Percentiles rank a stretch among this genome's conserved stretches.
Conservation (phyloP, 202 grass and related monocot genomes). For the Elaeis oleifera region DNA sequence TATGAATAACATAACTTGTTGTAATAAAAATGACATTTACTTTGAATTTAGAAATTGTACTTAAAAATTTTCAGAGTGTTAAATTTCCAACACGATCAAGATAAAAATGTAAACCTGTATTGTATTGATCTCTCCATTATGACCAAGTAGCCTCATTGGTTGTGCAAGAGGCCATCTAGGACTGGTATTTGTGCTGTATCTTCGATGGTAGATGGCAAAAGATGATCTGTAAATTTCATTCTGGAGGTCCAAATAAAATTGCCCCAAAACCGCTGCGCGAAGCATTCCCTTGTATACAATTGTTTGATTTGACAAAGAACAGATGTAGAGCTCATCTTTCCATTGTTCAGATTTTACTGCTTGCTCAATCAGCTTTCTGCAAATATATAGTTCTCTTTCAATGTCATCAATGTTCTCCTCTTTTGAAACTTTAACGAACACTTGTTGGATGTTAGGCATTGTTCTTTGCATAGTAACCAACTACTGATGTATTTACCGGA, state of each 20-base stretch:
- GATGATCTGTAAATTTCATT: conserved; percentile 75
- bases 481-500: conserved; percentile 71
- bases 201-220: conserved; percentile 98
- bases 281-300: conserved; percentile 99
- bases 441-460: conserved; percentile 88
- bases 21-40: too few species aligned
- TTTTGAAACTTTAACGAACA: conserved; percentile 79
- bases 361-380: conserved; percentile 81
- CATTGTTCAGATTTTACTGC: conserved; percentile 61
- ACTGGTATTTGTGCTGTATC: conserved; percentile 98
- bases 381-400: conserved; percentile 95
- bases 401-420: conserved; percentile 93
- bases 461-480: conserved; percentile 88
- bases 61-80: too few species aligned
- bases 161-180: conserved; percentile 99
- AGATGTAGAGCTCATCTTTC: conserved; percentile 90
- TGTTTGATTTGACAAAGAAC: conserved; percentile 80
- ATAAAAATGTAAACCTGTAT: conserved; percentile 60
- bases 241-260: conserved; percentile 92
- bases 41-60: too few species aligned
- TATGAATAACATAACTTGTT: not conserved
- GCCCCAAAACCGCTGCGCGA: conserved; percentile 86
- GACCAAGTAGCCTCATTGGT: conserved; percentile 97
- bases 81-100: too few species aligned
- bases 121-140: conserved; percentile 99